Percentiles rank a stretch among this genome's conserved stretches.
Conservation (phyloP, 2,329 filamentous ascomycete species). For the Colletotrichum orbiculare region DNA sequence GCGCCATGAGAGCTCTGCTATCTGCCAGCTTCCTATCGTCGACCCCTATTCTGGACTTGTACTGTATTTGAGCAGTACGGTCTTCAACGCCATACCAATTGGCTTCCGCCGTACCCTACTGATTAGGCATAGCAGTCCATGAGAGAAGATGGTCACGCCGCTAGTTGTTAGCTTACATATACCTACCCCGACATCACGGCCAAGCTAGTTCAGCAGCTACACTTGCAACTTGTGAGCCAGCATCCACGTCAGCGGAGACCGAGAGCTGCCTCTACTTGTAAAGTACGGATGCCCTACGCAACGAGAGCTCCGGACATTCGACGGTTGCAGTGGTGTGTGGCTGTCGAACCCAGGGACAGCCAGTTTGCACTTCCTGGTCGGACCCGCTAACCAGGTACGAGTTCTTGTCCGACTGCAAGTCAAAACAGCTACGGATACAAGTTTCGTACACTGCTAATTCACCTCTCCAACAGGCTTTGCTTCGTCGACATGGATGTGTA, state of each 20-base stretch:
- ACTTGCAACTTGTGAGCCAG: constrained; percentile 17
- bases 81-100: too few relatives aligned
- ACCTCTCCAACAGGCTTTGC: constrained; percentile 1
- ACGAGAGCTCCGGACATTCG: constrained; percentile 10
- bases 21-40: too few relatives aligned
- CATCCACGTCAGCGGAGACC: constrained; percentile 25
- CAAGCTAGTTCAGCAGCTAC: constrained; percentile 21
- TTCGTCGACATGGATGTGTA: constrained; percentile 13
- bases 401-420: constrained; percentile 11
- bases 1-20: too few relatives aligned
- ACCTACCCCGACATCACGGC: background rate
- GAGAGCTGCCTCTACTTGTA: constrained; percentile 3
- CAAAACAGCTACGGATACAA: too few relatives aligned
- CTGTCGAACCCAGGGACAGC: too few relatives aligned
- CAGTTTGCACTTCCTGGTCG: background rate
- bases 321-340: background rate
- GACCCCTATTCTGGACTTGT: too few relatives aligned
- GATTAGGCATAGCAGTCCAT: too few relatives aligned
- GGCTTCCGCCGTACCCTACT: too few relatives aligned
- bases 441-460: too few relatives aligned
- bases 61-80: too few relatives aligned
- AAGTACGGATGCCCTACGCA: constrained; percentile 11
- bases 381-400: constrained; percentile 23
- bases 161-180: constrained; percentile 2
- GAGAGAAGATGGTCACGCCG: too few relatives aligned